Evolutionary conservation across 1,284 basidiomycete species (phyloP).

Genomic region (Schizophyllum commune): DNA sequence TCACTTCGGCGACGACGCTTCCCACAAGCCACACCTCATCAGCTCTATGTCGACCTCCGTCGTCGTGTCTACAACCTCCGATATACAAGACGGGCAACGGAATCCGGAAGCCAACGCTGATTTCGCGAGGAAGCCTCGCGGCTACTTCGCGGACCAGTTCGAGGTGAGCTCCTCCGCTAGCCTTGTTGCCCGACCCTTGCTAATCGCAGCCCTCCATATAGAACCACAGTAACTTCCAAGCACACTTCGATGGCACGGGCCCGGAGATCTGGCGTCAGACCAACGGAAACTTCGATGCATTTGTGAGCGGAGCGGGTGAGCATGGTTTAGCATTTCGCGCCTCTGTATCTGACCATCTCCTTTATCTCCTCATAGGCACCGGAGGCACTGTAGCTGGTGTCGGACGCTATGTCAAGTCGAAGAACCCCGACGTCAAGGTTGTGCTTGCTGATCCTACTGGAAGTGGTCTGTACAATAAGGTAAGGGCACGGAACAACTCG

Average conservation of each 20-base stretch:
- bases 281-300: conserved; percentile 75
- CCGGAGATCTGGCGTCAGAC: conserved; percentile 96
- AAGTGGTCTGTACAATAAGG: conserved; percentile 93
- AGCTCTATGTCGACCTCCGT: conserved; percentile 35
- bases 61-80: conserved; percentile 45
- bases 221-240: conserved; percentile 86
- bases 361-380: conserved; percentile 44
- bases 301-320: conserved; percentile 88
- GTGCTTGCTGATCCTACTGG: conserved; percentile 91
- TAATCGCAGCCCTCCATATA: conserved; percentile 21
- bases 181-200: not conserved
- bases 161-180: conserved; percentile 41
- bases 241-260: conserved; percentile 87
- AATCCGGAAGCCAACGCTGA: conserved; percentile 7
- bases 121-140: conserved; percentile 40
- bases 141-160: conserved; percentile 94
- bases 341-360: not conserved
- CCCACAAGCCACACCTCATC: conserved; percentile 19
- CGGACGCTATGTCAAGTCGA: conserved; percentile 72
- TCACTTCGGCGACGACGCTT: conserved; percentile 48
- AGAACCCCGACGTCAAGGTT: conserved; percentile 58
- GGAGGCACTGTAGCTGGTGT: conserved; percentile 92
- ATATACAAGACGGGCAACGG: not conserved
- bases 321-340: not conserved
- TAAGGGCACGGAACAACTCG: conserved; percentile 16